Evolutionary conservation across 192 early-diverging fungal species (phyloP), one percentile per base, ranked within the genome.

Genomic region (Umbelopsis sp.): DNA sequence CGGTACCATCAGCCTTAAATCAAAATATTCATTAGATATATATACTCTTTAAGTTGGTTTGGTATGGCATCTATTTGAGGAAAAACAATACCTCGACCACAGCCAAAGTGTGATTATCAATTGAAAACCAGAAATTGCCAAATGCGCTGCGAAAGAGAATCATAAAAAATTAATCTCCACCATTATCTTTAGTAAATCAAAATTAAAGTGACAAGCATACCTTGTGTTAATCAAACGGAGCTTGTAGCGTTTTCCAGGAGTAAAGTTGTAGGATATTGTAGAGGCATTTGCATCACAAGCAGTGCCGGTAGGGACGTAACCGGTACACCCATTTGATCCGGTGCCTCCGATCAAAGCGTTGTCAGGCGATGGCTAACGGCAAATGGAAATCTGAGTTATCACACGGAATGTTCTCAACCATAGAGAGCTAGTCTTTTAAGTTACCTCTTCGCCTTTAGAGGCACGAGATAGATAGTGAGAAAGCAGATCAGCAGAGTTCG

Each of bases 171-270:
- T 8, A 38, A 38, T 38, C 8, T 5, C 8, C 3, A 5, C 8
- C 36, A 11, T 41, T 41, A 41, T 6, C 38, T 41, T 26, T 62
- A n/a, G 17, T 14, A 7, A 5, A 3, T 34, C 4, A 17, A 26
- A 4, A 34, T 14, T 62, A 26, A 11, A n/a, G 17, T n/a, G 17
- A 7, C 14, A n/a, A n/a, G n/a, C 56, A 20, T 34, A 62, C 56
- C 56, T 62, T 22, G 56, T 93, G 79, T 91, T 92, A 81, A 97
- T 89, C 59, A 97, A 69, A 4, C 95, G 90, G 70, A 97, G 71
- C 68, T 93, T 88, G 80, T 95, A 95, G 10, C 87, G 93, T 81
- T 93, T 95, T 66, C 91, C 91, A 1, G 93, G 84, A 38, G 72
- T 73, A 76, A 97, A 91, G 44, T 69, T 71, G 26, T 20, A 62